Evolutionary conservation across 148 eudicot genomes (phyloP).

Genomic region (Silene latifolia): DNA sequence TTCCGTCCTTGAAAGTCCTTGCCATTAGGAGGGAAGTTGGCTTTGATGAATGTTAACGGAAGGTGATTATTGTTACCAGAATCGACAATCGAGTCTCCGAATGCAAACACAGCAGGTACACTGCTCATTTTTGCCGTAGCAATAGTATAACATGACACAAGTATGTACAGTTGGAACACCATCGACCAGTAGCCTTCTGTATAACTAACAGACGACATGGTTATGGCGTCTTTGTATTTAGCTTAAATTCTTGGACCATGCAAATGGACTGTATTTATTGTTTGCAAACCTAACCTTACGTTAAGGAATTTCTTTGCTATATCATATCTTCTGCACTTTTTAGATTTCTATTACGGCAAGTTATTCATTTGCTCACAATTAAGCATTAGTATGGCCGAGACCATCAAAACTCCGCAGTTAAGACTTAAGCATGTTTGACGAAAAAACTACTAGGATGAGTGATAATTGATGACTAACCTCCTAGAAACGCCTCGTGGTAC

Average conservation of each 20-base stretch:
- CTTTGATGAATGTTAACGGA: slow-evolving; percentile 18
- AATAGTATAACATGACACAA: not conserved
- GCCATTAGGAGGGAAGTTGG: slow-evolving; percentile 34
- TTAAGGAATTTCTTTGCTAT: not conserved
- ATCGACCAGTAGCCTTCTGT: not conserved
- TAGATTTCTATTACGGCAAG: slow-evolving; percentile 13
- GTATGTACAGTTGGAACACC: not conserved
- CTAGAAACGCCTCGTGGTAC: too few species aligned
- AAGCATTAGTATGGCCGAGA: too few species aligned
- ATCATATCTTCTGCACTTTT: slow-evolving; percentile 9
- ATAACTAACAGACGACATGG: not conserved
- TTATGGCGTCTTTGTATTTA: not conserved
- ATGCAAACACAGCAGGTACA: slow-evolving; percentile 26
- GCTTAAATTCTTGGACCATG: not conserved
- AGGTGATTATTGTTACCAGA: slow-evolving; percentile 33
- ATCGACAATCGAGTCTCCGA: slow-evolving; percentile 35
- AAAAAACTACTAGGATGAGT: too few species aligned
- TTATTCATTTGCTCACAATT: not conserved
- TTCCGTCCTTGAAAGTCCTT: slow-evolving; percentile 24
- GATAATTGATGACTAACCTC: too few species aligned
- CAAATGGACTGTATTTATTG: not conserved
- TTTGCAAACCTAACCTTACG: not conserved
- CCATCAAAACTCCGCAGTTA: too few species aligned
- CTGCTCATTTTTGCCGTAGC: not conserved
- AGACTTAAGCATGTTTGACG: too few species aligned